These are phyloP conservation scores for Hanseniaspora singularis DNA, from an alignment of 805 yeast species.

Conservation along the genomic window DNA sequence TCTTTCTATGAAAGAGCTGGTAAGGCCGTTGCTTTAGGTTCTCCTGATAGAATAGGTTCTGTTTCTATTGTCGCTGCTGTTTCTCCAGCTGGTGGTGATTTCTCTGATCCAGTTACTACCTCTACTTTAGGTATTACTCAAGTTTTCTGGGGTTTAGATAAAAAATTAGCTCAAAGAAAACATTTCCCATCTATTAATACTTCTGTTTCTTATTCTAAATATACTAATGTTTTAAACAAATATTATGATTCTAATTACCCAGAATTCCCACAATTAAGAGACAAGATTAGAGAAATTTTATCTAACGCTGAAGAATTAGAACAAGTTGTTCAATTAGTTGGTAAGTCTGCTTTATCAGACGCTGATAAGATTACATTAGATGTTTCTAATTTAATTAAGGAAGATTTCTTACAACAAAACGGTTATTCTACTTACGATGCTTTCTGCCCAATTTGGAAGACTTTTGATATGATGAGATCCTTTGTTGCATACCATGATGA, in stretches of 20 bases:
- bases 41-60: slow-evolving; percentile 92
- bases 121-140: slow-evolving; percentile 99
- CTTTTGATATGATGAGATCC: slow-evolving; percentile 94
- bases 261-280: slow-evolving; percentile 82
- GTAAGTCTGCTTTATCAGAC: slow-evolving; percentile 94
- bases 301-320: slow-evolving; percentile 97
- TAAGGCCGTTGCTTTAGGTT: slow-evolving; percentile 86
- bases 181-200: slow-evolving; percentile 99
- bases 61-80: slow-evolving; percentile 99
- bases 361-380: slow-evolving; percentile 93
- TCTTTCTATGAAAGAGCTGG: slow-evolving; percentile 99
- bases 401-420: slow-evolving; percentile 97
- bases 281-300: slow-evolving; percentile 83
- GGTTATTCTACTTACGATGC: slow-evolving; percentile 98
- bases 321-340: slow-evolving; percentile 98
- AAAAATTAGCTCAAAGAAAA: slow-evolving; percentile 97
- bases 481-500: slow-evolving; percentile 87
- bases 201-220: slow-evolving; percentile 90
- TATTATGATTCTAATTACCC: slow-evolving; percentile 80
- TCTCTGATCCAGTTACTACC: slow-evolving; percentile 98
- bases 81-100: slow-evolving; percentile 99
- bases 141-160: slow-evolving; percentile 99
- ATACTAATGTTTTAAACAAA: slow-evolving; percentile 73
- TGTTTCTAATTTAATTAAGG: slow-evolving; percentile 82
- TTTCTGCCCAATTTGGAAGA: slow-evolving; percentile 99